Evolutionary conservation across 305 asterid species (phyloP).

Genomic region (Euphrasia arctica): DNA sequence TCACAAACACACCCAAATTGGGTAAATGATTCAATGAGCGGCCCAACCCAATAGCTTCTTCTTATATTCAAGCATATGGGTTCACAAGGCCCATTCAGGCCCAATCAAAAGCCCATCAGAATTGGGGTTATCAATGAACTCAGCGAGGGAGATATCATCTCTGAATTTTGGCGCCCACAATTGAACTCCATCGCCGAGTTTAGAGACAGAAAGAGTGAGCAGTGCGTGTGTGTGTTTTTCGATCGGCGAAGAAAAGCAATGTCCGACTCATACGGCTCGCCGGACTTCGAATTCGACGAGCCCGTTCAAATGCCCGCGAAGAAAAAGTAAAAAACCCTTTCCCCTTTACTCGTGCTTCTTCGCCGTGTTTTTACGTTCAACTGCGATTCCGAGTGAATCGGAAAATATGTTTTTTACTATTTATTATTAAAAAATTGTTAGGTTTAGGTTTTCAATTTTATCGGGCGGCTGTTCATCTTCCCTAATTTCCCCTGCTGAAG

Average conservation of each 20-base stretch:
- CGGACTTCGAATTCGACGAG: constrained; percentile 82
- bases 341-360: background rate
- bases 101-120: no score
- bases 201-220: constrained; percentile 16
- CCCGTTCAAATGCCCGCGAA: constrained; percentile 41
- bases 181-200: background rate
- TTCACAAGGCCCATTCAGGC: no score
- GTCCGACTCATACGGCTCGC: constrained; percentile 42
- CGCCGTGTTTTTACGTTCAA: no score
- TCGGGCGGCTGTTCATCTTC: background rate
- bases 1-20: no score
- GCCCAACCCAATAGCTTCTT: no score
- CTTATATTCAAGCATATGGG: no score
- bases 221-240: background rate
- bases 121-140: no score
- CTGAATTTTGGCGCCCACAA: constrained; percentile 1
- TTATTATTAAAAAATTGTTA: background rate
- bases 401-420: background rate
- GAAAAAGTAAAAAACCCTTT: constrained; percentile 42
- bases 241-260: constrained; percentile 26
- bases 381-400: background rate
- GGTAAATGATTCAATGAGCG: no score
- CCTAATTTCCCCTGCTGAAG: background rate
- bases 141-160: background rate
- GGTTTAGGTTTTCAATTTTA: background rate